Conservation (phyloP, 768 basidiomycete species). For the Amanita pseudoporphyria region DNA sequence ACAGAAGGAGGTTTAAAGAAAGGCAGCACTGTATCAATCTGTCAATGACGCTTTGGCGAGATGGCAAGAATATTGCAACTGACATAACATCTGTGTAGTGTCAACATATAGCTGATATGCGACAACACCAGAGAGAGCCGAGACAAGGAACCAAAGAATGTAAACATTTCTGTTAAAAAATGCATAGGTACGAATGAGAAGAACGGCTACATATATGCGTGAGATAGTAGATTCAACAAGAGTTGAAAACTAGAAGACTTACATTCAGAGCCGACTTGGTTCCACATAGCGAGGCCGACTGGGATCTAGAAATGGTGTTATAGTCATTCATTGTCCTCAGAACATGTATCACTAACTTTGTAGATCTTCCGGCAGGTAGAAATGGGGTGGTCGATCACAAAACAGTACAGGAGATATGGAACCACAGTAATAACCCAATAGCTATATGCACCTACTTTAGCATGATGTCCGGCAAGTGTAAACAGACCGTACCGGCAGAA, state of each 20-base stretch:
- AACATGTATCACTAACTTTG: constrained; percentile 32
- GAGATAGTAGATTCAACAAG: constrained; percentile 8
- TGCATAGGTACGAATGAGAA: constrained; percentile 77
- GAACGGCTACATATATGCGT: constrained; percentile 41
- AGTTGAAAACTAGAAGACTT: constrained; percentile 15
- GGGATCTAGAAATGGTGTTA: constrained; percentile 42
- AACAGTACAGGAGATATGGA: constrained; percentile 70
- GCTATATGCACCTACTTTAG: constrained; percentile 23
- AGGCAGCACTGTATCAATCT: constrained; percentile 39
- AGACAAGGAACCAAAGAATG: constrained; percentile 53
- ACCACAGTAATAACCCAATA: constrained; percentile 80
- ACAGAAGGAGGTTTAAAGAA: constrained; percentile 59
- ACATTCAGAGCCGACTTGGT: constrained; percentile 80
- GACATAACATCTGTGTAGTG: constrained; percentile 69
- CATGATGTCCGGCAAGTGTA: background rate
- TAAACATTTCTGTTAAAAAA: constrained; percentile 76
- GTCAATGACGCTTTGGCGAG: constrained; percentile 5
- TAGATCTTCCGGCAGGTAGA: constrained; percentile 63
- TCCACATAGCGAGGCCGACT: constrained; percentile 79
- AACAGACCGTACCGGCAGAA: constrained; percentile 60
- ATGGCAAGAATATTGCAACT: constrained; percentile 19
- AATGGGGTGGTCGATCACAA: constrained; percentile 56
- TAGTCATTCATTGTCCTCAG: constrained; percentile 3
- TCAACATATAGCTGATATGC: constrained; percentile 79
- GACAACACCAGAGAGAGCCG: constrained; percentile 61